Evolutionary conservation across 2,329 filamentous ascomycete genomes (phyloP).

Genomic region (Cercospora berteroae): DNA sequence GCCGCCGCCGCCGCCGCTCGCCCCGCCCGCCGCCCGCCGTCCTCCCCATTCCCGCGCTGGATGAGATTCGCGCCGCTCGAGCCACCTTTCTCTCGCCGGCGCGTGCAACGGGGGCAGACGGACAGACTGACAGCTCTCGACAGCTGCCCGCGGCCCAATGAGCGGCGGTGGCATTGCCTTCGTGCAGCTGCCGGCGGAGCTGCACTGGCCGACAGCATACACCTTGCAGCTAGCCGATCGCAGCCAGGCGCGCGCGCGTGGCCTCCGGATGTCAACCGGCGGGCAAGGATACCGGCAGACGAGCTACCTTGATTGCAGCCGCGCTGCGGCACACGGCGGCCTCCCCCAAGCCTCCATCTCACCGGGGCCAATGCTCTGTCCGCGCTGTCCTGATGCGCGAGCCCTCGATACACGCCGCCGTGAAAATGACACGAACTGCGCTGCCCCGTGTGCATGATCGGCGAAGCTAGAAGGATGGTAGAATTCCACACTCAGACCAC

Average conservation of each 20-base stretch:
- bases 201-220: neutral
- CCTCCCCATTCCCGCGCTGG: too few species aligned
- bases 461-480: neutral
- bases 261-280: neutral
- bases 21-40: too few species aligned
- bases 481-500: neutral
- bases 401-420: neutral
- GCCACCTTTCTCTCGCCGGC: neutral
- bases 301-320: neutral
- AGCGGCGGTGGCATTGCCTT: neutral
- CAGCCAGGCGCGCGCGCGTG: neutral
- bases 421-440: neutral
- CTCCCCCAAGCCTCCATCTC: neutral
- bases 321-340: neutral
- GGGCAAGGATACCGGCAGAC: neutral
- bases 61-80: too few species aligned
- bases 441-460: neutral
- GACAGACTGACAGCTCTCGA: too few species aligned
- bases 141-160: neutral
- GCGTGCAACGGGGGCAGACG: neutral
- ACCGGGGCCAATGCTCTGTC: neutral
- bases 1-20: neutral
- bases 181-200: neutral
- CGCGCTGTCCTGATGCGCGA: neutral
- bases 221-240: neutral